Conservation (phyloP, 768 basidiomycete species). For the Trametes punicea region DNA sequence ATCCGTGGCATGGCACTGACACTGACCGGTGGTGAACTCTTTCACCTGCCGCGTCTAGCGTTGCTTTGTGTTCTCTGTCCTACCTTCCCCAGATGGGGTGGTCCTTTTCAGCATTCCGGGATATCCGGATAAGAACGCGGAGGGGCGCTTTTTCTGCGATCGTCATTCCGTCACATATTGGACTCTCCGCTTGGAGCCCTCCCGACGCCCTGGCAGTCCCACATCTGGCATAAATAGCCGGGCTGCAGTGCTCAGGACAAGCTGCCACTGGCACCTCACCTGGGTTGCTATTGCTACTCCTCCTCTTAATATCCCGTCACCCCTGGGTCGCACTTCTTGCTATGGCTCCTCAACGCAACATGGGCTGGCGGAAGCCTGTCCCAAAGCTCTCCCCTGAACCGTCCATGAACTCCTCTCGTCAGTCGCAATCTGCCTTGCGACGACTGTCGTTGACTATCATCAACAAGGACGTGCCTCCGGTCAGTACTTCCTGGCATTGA, state of each 20-base stretch:
- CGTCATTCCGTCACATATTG: conserved; percentile 1
- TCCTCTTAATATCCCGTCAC: neutral
- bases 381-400: conserved; percentile 67
- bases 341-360: conserved; percentile 24
- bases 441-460: conserved; percentile 21
- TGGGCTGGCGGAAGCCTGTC: conserved; percentile 71
- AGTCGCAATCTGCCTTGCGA: conserved; percentile 3
- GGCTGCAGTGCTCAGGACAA: conserved; percentile 8
- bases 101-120: conserved; percentile 2
- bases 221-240: conserved; percentile 15
- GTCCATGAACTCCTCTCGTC: conserved; percentile 34
- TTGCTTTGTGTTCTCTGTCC: neutral
- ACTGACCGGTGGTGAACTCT: neutral
- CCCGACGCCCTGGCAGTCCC: conserved; percentile 3
- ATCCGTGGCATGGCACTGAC: neutral
- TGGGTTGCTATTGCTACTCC: neutral
- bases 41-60: neutral
- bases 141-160: conserved; percentile 4
- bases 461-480: conserved; percentile 27
- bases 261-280: conserved; percentile 10
- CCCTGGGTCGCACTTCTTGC: neutral
- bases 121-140: conserved; percentile 9
- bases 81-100: neutral
- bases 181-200: conserved; percentile 6
- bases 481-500: conserved; percentile 11